Evolutionary conservation across 2,329 filamentous ascomycete species (phyloP).

Genomic region (Esteya vermicola): DNA sequence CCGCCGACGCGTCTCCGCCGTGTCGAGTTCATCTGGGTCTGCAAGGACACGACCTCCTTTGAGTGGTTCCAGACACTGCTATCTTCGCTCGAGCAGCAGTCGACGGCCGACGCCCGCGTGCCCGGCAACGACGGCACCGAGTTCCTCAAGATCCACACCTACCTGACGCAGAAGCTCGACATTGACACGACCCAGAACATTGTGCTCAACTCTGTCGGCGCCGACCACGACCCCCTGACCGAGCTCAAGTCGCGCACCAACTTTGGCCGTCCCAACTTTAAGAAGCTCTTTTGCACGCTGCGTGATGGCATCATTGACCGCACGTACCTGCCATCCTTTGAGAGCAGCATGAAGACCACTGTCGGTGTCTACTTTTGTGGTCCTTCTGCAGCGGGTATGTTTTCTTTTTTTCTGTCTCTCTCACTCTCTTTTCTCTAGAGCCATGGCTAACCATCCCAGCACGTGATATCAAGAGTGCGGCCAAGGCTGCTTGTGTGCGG

Average conservation of each 20-base stretch:
- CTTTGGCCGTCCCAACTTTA: conserved; percentile 88
- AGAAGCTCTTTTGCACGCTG: conserved; percentile 67
- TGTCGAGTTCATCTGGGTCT: conserved; percentile 98
- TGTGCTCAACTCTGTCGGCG: conserved; percentile 86
- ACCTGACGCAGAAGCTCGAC: conserved; percentile 87
- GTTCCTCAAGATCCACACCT: conserved; percentile 96
- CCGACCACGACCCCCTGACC: conserved; percentile 77
- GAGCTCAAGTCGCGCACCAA: conserved; percentile 84
- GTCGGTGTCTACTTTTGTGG: conserved; percentile 98
- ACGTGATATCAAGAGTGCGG: conserved; percentile 71
- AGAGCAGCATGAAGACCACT: conserved; percentile 62
- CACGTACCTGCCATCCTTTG: conserved; percentile 71
- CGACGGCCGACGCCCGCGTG: conserved; percentile 51
- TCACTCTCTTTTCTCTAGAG: background rate
- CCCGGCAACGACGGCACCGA: conserved; percentile 57
- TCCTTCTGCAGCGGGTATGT: conserved; percentile 54
- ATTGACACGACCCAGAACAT: conserved; percentile 92
- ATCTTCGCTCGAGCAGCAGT: conserved; percentile 79
- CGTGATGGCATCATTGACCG: conserved; percentile 74
- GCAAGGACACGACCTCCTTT: conserved; percentile 87
- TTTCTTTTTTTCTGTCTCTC: background rate
- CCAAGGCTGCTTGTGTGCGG: conserved; percentile 54
- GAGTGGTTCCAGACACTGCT: conserved; percentile 98
- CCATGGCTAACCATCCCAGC: conserved; percentile 38
- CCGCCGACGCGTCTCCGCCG: conserved; percentile 77